A percentile compares a stretch with the other conserved stretches of the same genome.
Evolutionary conservation across 208 protist genomes (phyloP).

Genomic region (Strigomonas galati): DNA sequence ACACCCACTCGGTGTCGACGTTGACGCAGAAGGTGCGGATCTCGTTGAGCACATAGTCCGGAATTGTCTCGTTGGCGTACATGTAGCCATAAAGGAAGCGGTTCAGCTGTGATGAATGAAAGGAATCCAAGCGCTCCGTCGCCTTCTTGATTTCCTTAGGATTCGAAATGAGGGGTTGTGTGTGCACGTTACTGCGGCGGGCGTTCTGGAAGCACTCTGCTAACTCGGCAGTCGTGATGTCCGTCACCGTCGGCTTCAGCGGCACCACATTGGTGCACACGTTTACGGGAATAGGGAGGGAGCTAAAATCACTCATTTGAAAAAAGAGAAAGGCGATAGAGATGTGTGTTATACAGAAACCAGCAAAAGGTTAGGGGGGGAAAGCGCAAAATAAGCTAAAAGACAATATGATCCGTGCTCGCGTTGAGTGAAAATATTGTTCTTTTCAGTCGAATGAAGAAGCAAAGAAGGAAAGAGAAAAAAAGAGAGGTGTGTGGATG

Average conservation of each 20-base stretch:
- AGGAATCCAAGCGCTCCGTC: constrained; percentile 45
- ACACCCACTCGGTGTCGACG: constrained; percentile 51
- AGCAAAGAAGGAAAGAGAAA: constrained; percentile 6
- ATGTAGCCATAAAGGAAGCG: constrained; percentile 74
- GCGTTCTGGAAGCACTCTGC: constrained; percentile 55
- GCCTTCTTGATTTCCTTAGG: constrained; percentile 65
- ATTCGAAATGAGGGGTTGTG: constrained; percentile 45
- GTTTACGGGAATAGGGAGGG: constrained; percentile 21
- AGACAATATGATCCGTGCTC: neutral
- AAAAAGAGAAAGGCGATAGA: neutral
- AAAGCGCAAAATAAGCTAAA: constrained; percentile 11
- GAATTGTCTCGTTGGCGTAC: constrained; percentile 48
- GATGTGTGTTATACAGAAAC: neutral
- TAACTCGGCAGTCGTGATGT: constrained; percentile 46
- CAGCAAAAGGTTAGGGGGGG: neutral
- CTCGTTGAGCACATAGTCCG: constrained; percentile 42
- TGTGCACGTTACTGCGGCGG: constrained; percentile 63
- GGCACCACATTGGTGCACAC: constrained; percentile 54
- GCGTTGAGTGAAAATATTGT: neutral
- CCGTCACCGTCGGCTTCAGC: constrained; percentile 13
- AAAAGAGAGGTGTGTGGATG: neutral
- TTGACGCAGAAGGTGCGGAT: constrained; percentile 63
- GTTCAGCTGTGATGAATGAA: constrained; percentile 66
- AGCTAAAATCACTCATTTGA: constrained; percentile 19
- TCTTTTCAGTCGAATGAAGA: neutral